These are phyloP conservation scores for Lipomyces chichibuensis DNA, from an alignment of 805 yeast species.

Conservation along the genomic window DNA sequence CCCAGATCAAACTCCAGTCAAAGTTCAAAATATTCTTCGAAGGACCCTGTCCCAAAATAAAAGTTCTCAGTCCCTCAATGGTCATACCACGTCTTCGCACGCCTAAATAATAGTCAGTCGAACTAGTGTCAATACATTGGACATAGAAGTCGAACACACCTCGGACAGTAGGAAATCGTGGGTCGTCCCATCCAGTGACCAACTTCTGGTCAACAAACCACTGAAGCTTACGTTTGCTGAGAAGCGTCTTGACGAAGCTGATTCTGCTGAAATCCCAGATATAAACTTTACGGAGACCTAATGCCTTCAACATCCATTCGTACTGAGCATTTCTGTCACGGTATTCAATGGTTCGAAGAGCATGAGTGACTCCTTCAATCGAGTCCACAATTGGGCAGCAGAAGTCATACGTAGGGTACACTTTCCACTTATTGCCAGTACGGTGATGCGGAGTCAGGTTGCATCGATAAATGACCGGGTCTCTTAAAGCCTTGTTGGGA, in stretches of 20 bases:
- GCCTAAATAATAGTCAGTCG: not conserved
- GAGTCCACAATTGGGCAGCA: constrained; percentile 97
- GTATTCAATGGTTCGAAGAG: constrained; percentile 96
- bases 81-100: constrained; percentile 99
- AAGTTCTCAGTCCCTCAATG: constrained; percentile 93
- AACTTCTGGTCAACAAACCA: constrained; percentile 95
- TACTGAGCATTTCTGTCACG: constrained; percentile 98
- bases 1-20: constrained; percentile 98
- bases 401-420: constrained; percentile 98
- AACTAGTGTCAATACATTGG: not conserved
- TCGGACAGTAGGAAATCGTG: constrained; percentile 98
- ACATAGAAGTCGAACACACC: constrained; percentile 51
- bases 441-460: constrained; percentile 97
- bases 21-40: constrained; percentile 94
- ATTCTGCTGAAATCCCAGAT: constrained; percentile 98
- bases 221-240: constrained; percentile 96
- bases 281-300: constrained; percentile 86
- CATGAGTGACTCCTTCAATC: constrained; percentile 96
- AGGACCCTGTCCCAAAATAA: constrained; percentile 95
- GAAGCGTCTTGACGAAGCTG: constrained; percentile 91
- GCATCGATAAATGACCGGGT: constrained; percentile 97
- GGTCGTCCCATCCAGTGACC: constrained; percentile 97
- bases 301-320: constrained; percentile 88
- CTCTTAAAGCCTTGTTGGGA: constrained; percentile 92
- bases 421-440: constrained; percentile 90